Evolutionary conservation across 208 protist genomes (phyloP).

Genomic region (Leptomonas seymouri): DNA sequence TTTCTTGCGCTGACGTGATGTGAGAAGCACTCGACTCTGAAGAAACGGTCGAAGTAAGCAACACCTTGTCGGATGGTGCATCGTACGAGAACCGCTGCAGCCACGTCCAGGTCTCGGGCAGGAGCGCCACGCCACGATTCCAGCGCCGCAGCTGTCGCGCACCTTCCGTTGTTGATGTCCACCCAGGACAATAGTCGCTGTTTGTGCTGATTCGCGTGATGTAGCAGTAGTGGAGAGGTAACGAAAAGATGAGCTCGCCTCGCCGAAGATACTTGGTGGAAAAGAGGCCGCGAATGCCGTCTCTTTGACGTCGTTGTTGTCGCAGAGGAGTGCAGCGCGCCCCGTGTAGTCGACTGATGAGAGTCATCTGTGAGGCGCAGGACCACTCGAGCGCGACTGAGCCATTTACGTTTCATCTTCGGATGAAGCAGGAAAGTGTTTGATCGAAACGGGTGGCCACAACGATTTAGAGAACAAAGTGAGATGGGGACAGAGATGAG

Average conservation of each 20-base stretch:
- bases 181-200: not conserved
- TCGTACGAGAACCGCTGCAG: conserved; percentile 56
- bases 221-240: conserved; percentile 69
- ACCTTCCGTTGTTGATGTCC: not conserved
- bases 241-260: conserved; percentile 52
- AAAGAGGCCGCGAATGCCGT: conserved; percentile 75
- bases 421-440: too few species aligned
- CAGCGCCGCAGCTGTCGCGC: conserved; percentile 46
- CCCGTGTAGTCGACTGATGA: conserved; percentile 32
- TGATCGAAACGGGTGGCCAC: too few species aligned
- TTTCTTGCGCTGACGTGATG: too few species aligned
- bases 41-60: conserved; percentile 45
- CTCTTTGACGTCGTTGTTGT: conserved; percentile 32
- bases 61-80: conserved; percentile 29
- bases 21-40: not conserved
- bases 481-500: too few species aligned
- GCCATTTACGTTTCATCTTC: too few species aligned
- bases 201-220: conserved; percentile 28
- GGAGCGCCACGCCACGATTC: conserved; percentile 54
- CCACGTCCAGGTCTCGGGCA: conserved; percentile 71
- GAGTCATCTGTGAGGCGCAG: conserved; percentile 7
- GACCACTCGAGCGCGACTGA: not conserved
- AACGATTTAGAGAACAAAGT: too few species aligned
- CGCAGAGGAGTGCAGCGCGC: conserved; percentile 31
- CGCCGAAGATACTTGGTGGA: conserved; percentile 26